phyloP scores from a whole-genome alignment of 2,329 filamentous ascomycete species.

The Penicillium aurantiogriseum region DNA sequence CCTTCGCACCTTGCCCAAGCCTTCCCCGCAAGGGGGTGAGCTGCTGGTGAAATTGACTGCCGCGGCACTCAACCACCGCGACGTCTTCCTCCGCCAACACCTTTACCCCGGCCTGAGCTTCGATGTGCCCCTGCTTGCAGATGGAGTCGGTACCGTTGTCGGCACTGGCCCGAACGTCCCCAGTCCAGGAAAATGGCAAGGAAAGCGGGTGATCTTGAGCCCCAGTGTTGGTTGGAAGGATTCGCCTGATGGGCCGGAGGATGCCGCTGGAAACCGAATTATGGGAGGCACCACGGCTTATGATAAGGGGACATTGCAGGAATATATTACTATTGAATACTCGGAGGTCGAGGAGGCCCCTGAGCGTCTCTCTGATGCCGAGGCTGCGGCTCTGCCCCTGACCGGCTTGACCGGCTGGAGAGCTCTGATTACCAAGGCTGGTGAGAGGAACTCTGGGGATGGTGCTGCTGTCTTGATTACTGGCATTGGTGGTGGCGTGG shows the following conservation, averaged over 20 bases:
- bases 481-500: slow-evolving; percentile 90
- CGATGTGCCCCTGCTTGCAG: slow-evolving; percentile 72
- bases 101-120: slow-evolving; percentile 86
- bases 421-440: slow-evolving; percentile 75
- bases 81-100: slow-evolving; percentile 89
- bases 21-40: slow-evolving; percentile 63
- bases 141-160: slow-evolving; percentile 75
- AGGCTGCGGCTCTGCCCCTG: slow-evolving; percentile 81
- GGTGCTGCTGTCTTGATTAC: slow-evolving; percentile 81
- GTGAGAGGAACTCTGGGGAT: slow-evolving; percentile 50
- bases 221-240: slow-evolving; percentile 76
- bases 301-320: slow-evolving; percentile 69
- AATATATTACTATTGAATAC: slow-evolving; percentile 68
- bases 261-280: slow-evolving; percentile 42
- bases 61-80: slow-evolving; percentile 88
- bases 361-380: slow-evolving; percentile 65
- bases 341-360: slow-evolving; percentile 75
- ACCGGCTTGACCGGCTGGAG: slow-evolving; percentile 87
- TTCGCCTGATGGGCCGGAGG: slow-evolving; percentile 71
- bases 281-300: slow-evolving; percentile 60
- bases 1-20: slow-evolving; percentile 62
- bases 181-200: slow-evolving; percentile 55
- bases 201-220: slow-evolving; percentile 72
- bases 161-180: slow-evolving; percentile 56
- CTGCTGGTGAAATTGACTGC: slow-evolving; percentile 74